Conservation (phyloP, 129 eudicot species). For the Lactuca sativa region DNA sequence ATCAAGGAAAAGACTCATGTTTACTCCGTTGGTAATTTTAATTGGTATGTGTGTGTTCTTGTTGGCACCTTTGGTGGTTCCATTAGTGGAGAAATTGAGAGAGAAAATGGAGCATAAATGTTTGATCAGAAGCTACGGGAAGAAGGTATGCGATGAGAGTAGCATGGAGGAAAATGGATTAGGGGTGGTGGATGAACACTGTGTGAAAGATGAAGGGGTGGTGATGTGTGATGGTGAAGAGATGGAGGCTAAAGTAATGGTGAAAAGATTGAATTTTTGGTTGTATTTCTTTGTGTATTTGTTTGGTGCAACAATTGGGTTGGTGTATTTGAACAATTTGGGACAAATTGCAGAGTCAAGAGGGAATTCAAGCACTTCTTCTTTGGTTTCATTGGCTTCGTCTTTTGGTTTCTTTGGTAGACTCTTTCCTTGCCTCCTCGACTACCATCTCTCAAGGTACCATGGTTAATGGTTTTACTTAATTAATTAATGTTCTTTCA, state of each 20-base stretch:
- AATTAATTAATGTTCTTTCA: neutral
- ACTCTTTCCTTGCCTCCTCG: constrained; percentile 68
- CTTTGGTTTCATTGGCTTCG: constrained; percentile 82
- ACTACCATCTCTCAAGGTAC: constrained; percentile 58
- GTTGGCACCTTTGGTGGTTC: constrained; percentile 53
- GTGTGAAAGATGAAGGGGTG: constrained; percentile 32
- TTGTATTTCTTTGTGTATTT: constrained; percentile 73
- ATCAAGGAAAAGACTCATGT: neutral
- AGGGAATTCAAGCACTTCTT: constrained; percentile 61
- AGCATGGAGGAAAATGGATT: constrained; percentile 20
- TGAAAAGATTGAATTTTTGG: constrained; percentile 79
- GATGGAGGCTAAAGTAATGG: constrained; percentile 52
- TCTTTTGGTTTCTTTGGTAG: constrained; percentile 87
- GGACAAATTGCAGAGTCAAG: constrained; percentile 93
- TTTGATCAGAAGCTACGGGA: constrained; percentile 42
- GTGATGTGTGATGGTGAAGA: constrained; percentile 31
- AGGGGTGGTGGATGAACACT: constrained; percentile 22
- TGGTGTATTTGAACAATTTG: constrained; percentile 84
- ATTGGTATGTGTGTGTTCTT: constrained; percentile 51
- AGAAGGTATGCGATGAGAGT: constrained; percentile 34
- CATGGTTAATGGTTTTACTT: neutral
- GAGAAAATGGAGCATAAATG: constrained; percentile 53
- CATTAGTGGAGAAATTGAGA: constrained; percentile 53
- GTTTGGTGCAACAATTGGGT: constrained; percentile 85
- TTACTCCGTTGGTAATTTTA: constrained; percentile 28